A percentile compares a stretch with the other conserved stretches of the same genome.
Conservation (phyloP, 805 yeast genomes). For the Yarrowia bubula region DNA sequence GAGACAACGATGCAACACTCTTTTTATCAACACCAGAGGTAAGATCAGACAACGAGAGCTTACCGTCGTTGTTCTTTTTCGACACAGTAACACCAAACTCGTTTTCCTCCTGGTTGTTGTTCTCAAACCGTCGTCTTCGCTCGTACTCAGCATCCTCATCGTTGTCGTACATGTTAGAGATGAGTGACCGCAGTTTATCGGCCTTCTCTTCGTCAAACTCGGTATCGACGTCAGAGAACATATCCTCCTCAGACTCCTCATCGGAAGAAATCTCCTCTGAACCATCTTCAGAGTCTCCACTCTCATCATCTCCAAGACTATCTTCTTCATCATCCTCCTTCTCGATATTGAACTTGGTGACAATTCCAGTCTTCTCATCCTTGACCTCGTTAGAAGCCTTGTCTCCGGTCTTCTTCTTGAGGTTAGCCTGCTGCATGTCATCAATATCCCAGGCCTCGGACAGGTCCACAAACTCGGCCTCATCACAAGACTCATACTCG, state of each 20-base stretch:
- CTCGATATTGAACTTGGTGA: background rate
- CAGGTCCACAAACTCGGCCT: constrained; percentile 66
- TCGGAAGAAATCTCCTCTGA: constrained; percentile 19
- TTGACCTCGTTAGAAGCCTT: constrained; percentile 28
- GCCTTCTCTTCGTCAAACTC: constrained; percentile 46
- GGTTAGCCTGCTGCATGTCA: constrained; percentile 41
- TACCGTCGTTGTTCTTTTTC: constrained; percentile 43
- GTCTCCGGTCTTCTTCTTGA: constrained; percentile 28
- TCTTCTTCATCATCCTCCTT: constrained; percentile 30
- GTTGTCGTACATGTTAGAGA: constrained; percentile 33
- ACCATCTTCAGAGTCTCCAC: constrained; percentile 27
- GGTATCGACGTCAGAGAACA: constrained; percentile 26
- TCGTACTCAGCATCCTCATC: constrained; percentile 37
- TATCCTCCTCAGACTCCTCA: constrained; percentile 33
- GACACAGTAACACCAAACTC: constrained; percentile 57
- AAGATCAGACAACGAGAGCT: constrained; percentile 74
- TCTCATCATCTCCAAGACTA: constrained; percentile 31
- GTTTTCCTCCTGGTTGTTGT: constrained; percentile 59
- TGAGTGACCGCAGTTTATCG: constrained; percentile 43
- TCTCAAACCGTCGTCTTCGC: constrained; percentile 50
- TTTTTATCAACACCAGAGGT: constrained; percentile 52
- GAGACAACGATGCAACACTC: constrained; percentile 49
- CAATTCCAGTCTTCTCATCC: background rate
- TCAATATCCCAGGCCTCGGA: constrained; percentile 91
- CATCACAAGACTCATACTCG: constrained; percentile 38